These are phyloP conservation scores for Vanrija pseudolonga DNA, from an alignment of 1,284 basidiomycete genomes.

Conservation along the genomic window DNA sequence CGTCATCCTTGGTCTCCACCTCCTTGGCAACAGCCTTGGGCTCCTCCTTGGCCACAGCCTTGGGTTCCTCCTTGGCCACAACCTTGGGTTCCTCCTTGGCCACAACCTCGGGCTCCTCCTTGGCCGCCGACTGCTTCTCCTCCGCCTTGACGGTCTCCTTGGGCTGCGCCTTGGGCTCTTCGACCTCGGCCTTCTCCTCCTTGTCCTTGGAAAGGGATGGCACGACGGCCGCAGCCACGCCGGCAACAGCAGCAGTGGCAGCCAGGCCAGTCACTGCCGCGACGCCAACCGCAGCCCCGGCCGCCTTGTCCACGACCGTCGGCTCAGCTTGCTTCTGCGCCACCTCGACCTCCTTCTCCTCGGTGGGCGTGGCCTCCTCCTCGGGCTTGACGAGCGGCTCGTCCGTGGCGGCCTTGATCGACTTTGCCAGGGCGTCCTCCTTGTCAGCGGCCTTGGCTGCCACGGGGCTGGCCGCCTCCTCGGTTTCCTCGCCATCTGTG, in stretches of 20 bases:
- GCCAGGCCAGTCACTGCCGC: background rate
- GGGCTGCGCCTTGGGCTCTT: background rate
- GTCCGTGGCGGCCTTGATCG: conserved; percentile 10
- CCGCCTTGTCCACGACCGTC: background rate
- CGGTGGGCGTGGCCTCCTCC: conserved; percentile 15
- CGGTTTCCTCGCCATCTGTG: background rate
- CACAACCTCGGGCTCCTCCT: background rate
- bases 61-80: too few relatives aligned
- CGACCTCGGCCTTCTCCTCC: background rate
- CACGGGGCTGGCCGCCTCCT: conserved; percentile 5
- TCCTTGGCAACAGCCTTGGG: background rate
- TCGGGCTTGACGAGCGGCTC: conserved; percentile 7
- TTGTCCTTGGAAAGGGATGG: too few relatives aligned
- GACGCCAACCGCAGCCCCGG: background rate
- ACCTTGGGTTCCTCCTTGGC: background rate
- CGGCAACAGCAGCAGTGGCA: background rate
- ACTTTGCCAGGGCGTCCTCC: conserved; percentile 9
- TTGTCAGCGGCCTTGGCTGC: conserved; percentile 13
- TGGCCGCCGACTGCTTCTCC: background rate
- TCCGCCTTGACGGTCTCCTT: conserved; percentile 5
- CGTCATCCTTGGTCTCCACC: background rate
- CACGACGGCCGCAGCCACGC: background rate
- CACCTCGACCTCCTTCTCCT: conserved; percentile 2
- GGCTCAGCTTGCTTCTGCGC: background rate
- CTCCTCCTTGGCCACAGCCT: background rate